Conservation (phyloP, 257 asterid genomes). For the Lantana camara region DNA sequence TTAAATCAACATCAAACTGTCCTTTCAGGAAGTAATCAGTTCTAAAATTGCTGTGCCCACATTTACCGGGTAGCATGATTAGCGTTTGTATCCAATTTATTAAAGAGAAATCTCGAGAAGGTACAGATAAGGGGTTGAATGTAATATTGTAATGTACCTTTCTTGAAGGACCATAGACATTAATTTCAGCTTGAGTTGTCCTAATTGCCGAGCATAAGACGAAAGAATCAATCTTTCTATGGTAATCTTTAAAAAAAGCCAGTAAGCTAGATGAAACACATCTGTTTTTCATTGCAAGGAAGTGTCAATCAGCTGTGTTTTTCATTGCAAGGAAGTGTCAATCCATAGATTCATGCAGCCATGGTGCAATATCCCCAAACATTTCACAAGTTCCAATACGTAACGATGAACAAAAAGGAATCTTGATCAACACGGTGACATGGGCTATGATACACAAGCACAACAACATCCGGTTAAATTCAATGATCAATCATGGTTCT, state of each 20-base stretch:
- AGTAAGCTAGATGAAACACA: too few species aligned
- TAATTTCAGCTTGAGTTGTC: background rate
- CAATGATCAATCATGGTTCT: background rate
- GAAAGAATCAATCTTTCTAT: background rate
- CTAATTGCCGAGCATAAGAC: background rate
- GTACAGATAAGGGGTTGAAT: background rate
- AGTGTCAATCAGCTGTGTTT: too few species aligned
- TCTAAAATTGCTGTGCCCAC: background rate
- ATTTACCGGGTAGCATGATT: background rate
- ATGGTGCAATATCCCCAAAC: background rate
- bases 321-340: background rate
- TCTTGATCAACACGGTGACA: background rate
- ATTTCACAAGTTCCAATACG: conserved; percentile 7
- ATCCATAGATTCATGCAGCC: background rate
- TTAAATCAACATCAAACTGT: background rate
- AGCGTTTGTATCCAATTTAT: background rate
- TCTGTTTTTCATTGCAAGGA: background rate
- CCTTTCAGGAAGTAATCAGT: background rate
- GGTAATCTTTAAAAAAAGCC: too few species aligned
- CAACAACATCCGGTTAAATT: background rate
- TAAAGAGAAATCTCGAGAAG: background rate
- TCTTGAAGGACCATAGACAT: background rate
- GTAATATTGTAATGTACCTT: background rate
- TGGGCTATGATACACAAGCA: background rate
- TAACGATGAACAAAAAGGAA: background rate